Percentiles rank a stretch among this genome's conserved stretches.
These are phyloP conservation scores for Aphanomyces euteiches DNA, from an alignment of 352 stramenopile species.

Conservation along the genomic window DNA sequence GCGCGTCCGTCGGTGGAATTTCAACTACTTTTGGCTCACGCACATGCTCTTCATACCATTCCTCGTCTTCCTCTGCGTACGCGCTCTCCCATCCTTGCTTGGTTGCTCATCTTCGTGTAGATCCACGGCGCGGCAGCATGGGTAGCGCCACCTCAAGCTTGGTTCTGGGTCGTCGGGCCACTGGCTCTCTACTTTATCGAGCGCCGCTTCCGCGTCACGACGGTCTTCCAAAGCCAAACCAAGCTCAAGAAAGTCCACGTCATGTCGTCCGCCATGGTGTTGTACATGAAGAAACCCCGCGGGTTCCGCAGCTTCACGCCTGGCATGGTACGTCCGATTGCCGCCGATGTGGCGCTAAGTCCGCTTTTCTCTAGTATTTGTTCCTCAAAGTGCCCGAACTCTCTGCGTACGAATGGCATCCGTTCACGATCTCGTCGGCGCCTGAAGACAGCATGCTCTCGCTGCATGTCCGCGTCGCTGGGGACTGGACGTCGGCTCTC, in stretches of 20 bases:
- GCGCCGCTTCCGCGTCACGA: slow-evolving; percentile 32
- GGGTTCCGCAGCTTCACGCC: slow-evolving; percentile 36
- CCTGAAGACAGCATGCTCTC: slow-evolving; percentile 40
- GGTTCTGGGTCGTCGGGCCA: slow-evolving; percentile 38
- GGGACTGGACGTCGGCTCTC: slow-evolving; percentile 46
- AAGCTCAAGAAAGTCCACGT: slow-evolving; percentile 33
- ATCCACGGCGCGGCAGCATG: slow-evolving; percentile 42
- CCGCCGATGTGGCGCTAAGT: background rate
- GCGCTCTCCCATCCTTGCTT: background rate
- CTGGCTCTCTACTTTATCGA: slow-evolving; percentile 39
- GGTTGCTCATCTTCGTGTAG: slow-evolving; percentile 29
- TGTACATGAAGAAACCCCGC: slow-evolving; percentile 40
- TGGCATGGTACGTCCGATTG: slow-evolving; percentile 36
- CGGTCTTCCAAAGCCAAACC: slow-evolving; percentile 27
- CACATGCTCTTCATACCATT: slow-evolving; percentile 42
- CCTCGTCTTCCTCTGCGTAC: slow-evolving; percentile 37
- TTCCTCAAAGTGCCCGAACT: slow-evolving; percentile 59
- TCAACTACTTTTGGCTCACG: slow-evolving; percentile 35
- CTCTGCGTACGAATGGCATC: slow-evolving; percentile 67
- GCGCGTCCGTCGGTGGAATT: slow-evolving; percentile 32
- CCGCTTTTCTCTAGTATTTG: slow-evolving; percentile 43
- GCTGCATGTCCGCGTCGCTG: slow-evolving; percentile 43
- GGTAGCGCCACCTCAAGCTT: slow-evolving; percentile 38
- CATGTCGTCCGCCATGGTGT: slow-evolving; percentile 30
- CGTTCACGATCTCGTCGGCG: slow-evolving; percentile 65